A percentile compares a stretch with the other conserved stretches of the same genome.
phyloP scores from a whole-genome alignment of 306 rosid species.

The Begonia masoniana region DNA sequence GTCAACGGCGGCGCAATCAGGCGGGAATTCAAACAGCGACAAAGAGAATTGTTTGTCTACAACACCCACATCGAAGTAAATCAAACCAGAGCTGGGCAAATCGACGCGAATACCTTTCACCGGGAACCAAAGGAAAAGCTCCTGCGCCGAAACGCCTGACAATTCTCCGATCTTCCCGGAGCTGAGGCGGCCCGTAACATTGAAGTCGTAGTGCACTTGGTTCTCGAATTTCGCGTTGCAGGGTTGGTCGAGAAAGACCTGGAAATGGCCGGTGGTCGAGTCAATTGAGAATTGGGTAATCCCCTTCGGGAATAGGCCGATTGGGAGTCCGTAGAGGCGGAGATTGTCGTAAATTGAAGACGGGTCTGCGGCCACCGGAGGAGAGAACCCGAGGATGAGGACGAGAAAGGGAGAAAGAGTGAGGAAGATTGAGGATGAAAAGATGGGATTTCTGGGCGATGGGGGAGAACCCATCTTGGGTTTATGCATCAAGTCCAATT shows the following conservation, averaged over 20 bases:
- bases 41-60: conserved; percentile 78
- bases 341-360: conserved; percentile 58
- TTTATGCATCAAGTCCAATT: not conserved
- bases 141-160: conserved; percentile 72
- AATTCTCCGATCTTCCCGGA: conserved; percentile 51
- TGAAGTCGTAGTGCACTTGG: conserved; percentile 65
- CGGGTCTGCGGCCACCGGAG: conserved; percentile 4
- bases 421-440: not conserved
- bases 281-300: conserved; percentile 38
- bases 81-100: conserved; percentile 55
- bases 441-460: not conserved
- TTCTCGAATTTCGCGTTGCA: conserved; percentile 91
- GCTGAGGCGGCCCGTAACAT: conserved; percentile 41
- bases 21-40: conserved; percentile 62
- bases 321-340: conserved; percentile 53
- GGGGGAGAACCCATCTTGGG: conserved; percentile 13
- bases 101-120: conserved; percentile 77
- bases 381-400: conserved; percentile 5
- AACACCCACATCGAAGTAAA: conserved; percentile 86
- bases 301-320: conserved; percentile 65
- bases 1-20: conserved; percentile 44
- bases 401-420: conserved; percentile 5
- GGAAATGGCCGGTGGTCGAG: conserved; percentile 26
- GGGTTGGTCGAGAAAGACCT: conserved; percentile 42
- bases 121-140: conserved; percentile 78